Evolutionary conservation across 169 alveolate genomes (phyloP), one percentile per base, ranked within the genome.

Genomic region (Cryptosporidium sp.): DNA sequence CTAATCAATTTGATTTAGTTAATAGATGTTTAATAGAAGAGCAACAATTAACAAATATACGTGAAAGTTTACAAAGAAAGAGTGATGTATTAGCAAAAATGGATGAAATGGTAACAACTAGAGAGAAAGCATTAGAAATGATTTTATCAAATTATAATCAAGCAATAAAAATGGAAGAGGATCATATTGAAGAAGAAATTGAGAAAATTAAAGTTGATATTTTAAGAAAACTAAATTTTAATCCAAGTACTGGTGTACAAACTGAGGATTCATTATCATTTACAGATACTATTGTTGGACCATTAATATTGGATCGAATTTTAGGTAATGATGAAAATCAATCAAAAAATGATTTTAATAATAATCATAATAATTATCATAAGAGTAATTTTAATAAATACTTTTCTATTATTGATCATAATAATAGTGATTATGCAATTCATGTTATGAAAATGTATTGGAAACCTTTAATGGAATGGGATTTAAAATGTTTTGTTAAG

Each of bases 401-500:
- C 1, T 26, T 56, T 31, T 31, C 60, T 31, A 60, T 33, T n/a
- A 10, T 12, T 21, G 33, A n/a, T 37, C 29, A 60, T 8, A 53
- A 56, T 18, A 9, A 73, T 33, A n/a, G 26, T 16, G 89, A 80
- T 80, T 80, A 80, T 80, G 89, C 75, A 58, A 53, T 26, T 23
- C 4, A 37, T n/a, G 75, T 80, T 1, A 62, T 80, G n/a, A 61
- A 80, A 37, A 60, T 31, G 16, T 80, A 80, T n/a, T 80, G 89
- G 89, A 80, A 80, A 35, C 89, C 89, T 37, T 80, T 80, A 62
- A 80, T 80, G 89, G 89, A 80, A 48, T 80, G 89, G 89, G 89
- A 80, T 42, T 80, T 80, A 29, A 51, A 58, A 48, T 80, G 69
- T 61, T 80, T 80, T 80, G 89, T 80, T 44, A 80, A 80, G 35